Evolutionary conservation across 1,284 basidiomycete species (phyloP), one percentile per base, ranked within the genome.

Genomic region (Calocybe gambosa): DNA sequence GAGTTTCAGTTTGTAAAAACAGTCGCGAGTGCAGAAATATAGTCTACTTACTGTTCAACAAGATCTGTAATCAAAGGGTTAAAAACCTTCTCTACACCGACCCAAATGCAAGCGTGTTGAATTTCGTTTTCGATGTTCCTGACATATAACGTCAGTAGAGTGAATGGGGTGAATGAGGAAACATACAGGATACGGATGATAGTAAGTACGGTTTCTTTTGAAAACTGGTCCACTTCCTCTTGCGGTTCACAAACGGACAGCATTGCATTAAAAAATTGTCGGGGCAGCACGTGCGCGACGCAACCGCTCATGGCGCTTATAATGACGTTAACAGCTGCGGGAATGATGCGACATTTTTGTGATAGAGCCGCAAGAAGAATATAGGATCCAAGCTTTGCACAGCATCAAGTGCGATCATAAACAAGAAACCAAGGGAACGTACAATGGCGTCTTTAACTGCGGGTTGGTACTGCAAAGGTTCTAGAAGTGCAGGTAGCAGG

Each of bases 301-400:
- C 73, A 77, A 28, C 68, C 62, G 8, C 78, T 56, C 66, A 89
- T 78, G 13, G 75, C 61, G 31, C 62, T 61, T 15, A 89, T 51
- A 20, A 90, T 74, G 5, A 73, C 68, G 44, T 76, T 76, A 42
- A 87, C 52, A 1, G 81, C 85, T 19, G 74, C 57, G 0, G 74
- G 55, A 1, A 77, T 70, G 25, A 92, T 58, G 12, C 69, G 67
- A 39, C 75, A 76, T 62, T 80, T 82, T 49, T 80, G 79, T 0
- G 85, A 80, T 16, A 90, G 68, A 0, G 78, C 72, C 0, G 80
- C 75, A 1, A 91, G 66, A 5, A 91, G 69, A 49, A 90, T 73
- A 53, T 82, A 87, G 51, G 77, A 78, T 40, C 81, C 84, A n/a
- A 90, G 73, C 86, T 89, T 46, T 21, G 42, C 48, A 40, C n/a